A percentile compares a stretch with the other conserved stretches of the same genome.
Evolutionary conservation across 768 basidiomycete genomes (phyloP).

Genomic region (Mycena vitilis): DNA sequence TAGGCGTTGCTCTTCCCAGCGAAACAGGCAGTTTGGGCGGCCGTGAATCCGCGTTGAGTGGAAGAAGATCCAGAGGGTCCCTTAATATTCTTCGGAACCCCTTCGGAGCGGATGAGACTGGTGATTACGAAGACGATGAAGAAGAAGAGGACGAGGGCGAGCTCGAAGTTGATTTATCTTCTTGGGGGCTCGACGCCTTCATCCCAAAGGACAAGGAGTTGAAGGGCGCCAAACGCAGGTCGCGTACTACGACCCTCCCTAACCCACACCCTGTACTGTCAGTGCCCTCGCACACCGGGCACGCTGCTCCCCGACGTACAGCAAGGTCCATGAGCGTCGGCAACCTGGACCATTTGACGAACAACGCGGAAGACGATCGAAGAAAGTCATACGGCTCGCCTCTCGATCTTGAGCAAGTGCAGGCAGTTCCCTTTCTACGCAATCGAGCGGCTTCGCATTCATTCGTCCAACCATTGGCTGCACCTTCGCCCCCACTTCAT

Average conservation of each 20-base stretch:
- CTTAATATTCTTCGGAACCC: slow-evolving; percentile 78
- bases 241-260: slow-evolving; percentile 48
- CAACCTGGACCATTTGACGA: slow-evolving; percentile 58
- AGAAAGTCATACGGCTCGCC: slow-evolving; percentile 70
- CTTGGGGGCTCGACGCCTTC: slow-evolving; percentile 87
- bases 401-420: slow-evolving; percentile 63
- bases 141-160: slow-evolving; percentile 58
- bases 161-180: slow-evolving; percentile 82
- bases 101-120: slow-evolving; percentile 72
- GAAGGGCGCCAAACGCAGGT: slow-evolving; percentile 56
- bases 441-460: slow-evolving; percentile 65
- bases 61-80: slow-evolving; percentile 65
- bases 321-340: slow-evolving; percentile 77
- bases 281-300: slow-evolving; percentile 56
- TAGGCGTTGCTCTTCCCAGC: slow-evolving; percentile 74
- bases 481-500: slow-evolving; percentile 44
- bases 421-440: slow-evolving; percentile 56
- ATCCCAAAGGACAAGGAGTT: slow-evolving; percentile 74
- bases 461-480: slow-evolving; percentile 55
- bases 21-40: slow-evolving; percentile 62
- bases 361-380: slow-evolving; percentile 48
- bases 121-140: slow-evolving; percentile 65
- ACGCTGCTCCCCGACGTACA: slow-evolving; percentile 51
- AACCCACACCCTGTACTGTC: slow-evolving; percentile 49
- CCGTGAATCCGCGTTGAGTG: slow-evolving; percentile 60